A percentile compares a stretch with the other conserved stretches of the same genome.
phyloP scores from a whole-genome alignment of 768 basidiomycete genomes.

The Agaricus blazei region DNA sequence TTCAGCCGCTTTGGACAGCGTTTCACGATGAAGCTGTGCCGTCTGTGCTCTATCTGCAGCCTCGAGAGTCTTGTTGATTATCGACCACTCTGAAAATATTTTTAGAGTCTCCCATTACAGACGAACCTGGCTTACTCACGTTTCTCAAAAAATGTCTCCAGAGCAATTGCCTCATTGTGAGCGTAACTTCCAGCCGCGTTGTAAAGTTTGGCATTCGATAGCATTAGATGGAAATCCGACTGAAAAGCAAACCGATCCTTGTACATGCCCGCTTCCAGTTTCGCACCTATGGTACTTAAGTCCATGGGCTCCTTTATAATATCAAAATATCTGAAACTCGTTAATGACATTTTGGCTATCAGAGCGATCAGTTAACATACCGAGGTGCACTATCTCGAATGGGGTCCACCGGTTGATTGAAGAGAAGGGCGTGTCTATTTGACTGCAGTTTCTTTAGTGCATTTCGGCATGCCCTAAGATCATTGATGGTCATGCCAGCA shows the following conservation, averaged over 20 bases:
- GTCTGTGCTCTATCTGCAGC: constrained; percentile 49
- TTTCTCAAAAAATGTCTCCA: constrained; percentile 84
- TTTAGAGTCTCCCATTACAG: neutral
- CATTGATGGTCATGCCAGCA: constrained; percentile 71
- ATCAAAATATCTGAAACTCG: constrained; percentile 70
- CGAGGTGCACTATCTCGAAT: constrained; percentile 86
- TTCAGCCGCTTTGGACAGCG: constrained; percentile 6
- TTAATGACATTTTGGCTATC: constrained; percentile 11
- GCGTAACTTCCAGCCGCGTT: constrained; percentile 70
- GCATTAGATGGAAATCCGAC: constrained; percentile 84
- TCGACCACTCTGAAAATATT: constrained; percentile 66
- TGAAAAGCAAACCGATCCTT: constrained; percentile 79
- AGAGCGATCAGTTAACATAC: constrained; percentile 33
- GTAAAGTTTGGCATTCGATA: constrained; percentile 82
- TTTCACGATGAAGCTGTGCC: constrained; percentile 8
- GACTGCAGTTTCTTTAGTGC: constrained; percentile 75
- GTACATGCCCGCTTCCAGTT: constrained; percentile 84
- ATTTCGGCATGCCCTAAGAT: constrained; percentile 69
- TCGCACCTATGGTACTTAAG: constrained; percentile 80
- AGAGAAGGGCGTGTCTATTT: constrained; percentile 69
- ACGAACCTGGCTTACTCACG: constrained; percentile 43
- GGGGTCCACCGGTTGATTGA: constrained; percentile 94
- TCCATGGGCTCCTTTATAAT: constrained; percentile 95
- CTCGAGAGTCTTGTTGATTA: constrained; percentile 81
- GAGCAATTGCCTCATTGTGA: constrained; percentile 65